phyloP scores from a whole-genome alignment of 257 asterid species.

The Solanum ossicruentum region DNA sequence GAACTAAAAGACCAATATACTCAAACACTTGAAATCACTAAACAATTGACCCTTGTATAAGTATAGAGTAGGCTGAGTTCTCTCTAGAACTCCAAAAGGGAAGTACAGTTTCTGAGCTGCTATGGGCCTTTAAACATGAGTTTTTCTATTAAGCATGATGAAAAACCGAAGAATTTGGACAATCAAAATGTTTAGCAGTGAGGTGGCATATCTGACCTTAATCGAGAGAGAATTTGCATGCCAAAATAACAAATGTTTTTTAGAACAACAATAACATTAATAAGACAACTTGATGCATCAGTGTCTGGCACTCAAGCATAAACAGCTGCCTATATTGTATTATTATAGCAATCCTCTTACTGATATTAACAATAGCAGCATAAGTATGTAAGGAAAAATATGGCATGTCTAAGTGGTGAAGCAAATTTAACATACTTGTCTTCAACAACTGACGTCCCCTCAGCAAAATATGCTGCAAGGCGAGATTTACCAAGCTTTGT shows the following conservation, averaged over 20 bases:
- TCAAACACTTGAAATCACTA: background rate
- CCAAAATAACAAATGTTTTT: background rate
- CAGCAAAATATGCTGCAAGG: slow-evolving; percentile 83
- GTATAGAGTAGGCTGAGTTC: background rate
- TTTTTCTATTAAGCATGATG: background rate
- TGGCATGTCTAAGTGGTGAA: background rate
- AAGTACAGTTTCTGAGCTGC: background rate
- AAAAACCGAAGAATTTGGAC: background rate
- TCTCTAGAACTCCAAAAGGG: background rate
- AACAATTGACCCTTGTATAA: background rate
- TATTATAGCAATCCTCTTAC: background rate
- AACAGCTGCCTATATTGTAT: background rate
- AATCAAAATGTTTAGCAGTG: background rate
- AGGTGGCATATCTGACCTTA: background rate
- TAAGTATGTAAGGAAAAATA: background rate
- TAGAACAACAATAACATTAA: background rate
- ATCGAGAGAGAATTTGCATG: background rate
- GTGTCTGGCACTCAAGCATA: background rate
- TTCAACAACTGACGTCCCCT: slow-evolving; percentile 67
- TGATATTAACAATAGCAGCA: background rate
- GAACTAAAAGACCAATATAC: background rate
- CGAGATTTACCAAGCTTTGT: slow-evolving; percentile 67
- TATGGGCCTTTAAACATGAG: background rate
- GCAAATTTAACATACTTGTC: slow-evolving; percentile 25
- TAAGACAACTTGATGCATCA: background rate